phyloP scores from a whole-genome alignment of 257 asterid species.

The Solanum sejunctum region DNA sequence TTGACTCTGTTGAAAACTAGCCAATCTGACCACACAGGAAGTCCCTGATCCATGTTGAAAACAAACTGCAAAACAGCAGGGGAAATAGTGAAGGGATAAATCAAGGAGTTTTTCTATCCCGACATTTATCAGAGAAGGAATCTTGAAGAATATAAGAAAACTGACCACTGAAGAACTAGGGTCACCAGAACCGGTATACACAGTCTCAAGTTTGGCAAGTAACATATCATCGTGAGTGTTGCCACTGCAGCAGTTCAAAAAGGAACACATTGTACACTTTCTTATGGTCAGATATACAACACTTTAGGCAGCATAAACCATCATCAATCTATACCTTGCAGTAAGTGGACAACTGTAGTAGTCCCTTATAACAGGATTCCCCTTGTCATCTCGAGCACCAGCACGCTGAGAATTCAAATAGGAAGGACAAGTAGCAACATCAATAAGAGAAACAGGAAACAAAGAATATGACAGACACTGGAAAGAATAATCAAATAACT shows the following conservation, averaged over 20 bases:
- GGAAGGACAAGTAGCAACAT: not conserved
- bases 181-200: constrained; percentile 79
- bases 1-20: constrained; percentile 71
- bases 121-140: not conserved
- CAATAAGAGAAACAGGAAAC: not conserved
- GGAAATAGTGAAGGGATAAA: not conserved
- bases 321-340: constrained; percentile 52
- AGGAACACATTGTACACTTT: not conserved
- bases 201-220: constrained; percentile 86
- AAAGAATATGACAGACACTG: not conserved
- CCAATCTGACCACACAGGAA: constrained; percentile 80
- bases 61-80: constrained; percentile 49
- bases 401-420: constrained; percentile 45
- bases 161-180: constrained; percentile 89
- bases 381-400: constrained; percentile 83
- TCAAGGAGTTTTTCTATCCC: not conserved
- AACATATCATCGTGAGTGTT: constrained; percentile 79
- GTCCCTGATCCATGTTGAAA: constrained; percentile 89
- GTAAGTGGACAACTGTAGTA: constrained; percentile 93
- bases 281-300: not conserved
- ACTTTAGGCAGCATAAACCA: not conserved
- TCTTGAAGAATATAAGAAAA: constrained; percentile 1
- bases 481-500: not conserved
- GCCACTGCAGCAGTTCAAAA: constrained; percentile 50
- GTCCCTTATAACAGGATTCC: constrained; percentile 84